These are phyloP conservation scores for Limonomyces culmigenus DNA, from an alignment of 1,284 basidiomycete genomes.

Conservation along the genomic window DNA sequence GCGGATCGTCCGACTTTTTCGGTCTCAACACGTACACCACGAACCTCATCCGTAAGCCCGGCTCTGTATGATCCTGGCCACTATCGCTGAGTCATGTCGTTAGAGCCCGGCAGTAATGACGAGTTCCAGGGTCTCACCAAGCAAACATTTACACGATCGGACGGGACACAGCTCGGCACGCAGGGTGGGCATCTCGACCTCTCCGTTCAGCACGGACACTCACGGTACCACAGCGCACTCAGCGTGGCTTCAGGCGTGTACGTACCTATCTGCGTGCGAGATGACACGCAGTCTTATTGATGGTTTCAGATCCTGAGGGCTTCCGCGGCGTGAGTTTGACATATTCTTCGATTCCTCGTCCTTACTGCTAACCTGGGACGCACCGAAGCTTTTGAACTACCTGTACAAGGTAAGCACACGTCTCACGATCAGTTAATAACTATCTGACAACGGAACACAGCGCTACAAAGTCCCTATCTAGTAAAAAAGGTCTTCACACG, in stretches of 20 bases:
- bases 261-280: conserved; percentile 1
- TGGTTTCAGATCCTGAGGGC: conserved; percentile 8
- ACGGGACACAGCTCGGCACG: conserved; percentile 26
- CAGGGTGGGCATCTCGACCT: conserved; percentile 11
- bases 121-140: conserved; percentile 26
- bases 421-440: neutral
- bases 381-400: neutral
- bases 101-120: conserved; percentile 19
- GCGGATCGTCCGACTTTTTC: conserved; percentile 32
- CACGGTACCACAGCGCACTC: conserved; percentile 12
- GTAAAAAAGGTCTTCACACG: neutral
- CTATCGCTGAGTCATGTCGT: neutral
- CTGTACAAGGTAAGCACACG: neutral
- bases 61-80: conserved; percentile 4
- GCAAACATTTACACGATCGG: conserved; percentile 20
- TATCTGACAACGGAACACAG: neutral
- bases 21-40: conserved; percentile 33
- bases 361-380: neutral
- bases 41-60: conserved; percentile 23
- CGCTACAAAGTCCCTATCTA: neutral
- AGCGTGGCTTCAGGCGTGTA: conserved; percentile 14
- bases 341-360: too few species aligned
- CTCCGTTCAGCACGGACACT: neutral
- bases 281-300: neutral
- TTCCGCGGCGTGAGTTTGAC: conserved; percentile 7